A percentile compares a stretch with the other conserved stretches of the same genome.
phyloP scores from a whole-genome alignment of 2,329 filamentous ascomycete genomes.

The Waltergamsia citrina region DNA sequence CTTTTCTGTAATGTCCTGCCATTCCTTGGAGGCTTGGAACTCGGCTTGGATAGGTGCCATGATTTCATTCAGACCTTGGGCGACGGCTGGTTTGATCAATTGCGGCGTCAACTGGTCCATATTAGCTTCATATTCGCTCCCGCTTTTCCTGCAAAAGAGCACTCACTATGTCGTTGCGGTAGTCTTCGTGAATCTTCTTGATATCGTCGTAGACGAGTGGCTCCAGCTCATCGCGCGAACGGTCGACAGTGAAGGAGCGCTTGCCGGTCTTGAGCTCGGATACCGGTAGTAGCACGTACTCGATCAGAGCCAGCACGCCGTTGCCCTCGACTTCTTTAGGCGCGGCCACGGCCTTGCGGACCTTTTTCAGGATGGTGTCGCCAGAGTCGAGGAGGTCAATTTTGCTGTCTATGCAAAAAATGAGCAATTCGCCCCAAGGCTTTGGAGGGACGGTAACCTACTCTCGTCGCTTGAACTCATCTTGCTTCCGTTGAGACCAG shows the following conservation, averaged over 20 bases:
- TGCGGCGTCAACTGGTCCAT: conserved; percentile 60
- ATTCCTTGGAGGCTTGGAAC: conserved; percentile 63
- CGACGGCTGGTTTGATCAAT: conserved; percentile 75
- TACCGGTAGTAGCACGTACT: conserved; percentile 77
- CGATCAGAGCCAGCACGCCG: conserved; percentile 76
- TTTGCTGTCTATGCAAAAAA: conserved; percentile 76
- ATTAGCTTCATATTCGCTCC: neutral
- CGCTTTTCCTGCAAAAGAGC: neutral
- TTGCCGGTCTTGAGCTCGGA: conserved; percentile 48
- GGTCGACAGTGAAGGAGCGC: conserved; percentile 58
- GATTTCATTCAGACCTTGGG: conserved; percentile 62
- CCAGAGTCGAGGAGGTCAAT: conserved; percentile 83
- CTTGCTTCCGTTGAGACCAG: conserved; percentile 75
- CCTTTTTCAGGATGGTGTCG: conserved; percentile 69
- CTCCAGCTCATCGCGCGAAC: conserved; percentile 55
- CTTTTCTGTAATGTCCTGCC: conserved; percentile 59
- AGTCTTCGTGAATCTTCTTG: conserved; percentile 68
- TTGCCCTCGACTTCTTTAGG: conserved; percentile 76
- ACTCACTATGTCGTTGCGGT: conserved; percentile 64
- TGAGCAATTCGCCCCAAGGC: conserved; percentile 6
- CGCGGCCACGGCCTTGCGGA: conserved; percentile 73
- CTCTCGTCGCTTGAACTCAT: conserved; percentile 73
- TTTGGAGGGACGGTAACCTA: conserved; percentile 10
- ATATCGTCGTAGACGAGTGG: conserved; percentile 74
- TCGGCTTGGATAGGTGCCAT: conserved; percentile 69